Base-by-base conservation (phyloP, 371 early-diverging fungal genomes). In the Mucor plumbeus region DNA sequence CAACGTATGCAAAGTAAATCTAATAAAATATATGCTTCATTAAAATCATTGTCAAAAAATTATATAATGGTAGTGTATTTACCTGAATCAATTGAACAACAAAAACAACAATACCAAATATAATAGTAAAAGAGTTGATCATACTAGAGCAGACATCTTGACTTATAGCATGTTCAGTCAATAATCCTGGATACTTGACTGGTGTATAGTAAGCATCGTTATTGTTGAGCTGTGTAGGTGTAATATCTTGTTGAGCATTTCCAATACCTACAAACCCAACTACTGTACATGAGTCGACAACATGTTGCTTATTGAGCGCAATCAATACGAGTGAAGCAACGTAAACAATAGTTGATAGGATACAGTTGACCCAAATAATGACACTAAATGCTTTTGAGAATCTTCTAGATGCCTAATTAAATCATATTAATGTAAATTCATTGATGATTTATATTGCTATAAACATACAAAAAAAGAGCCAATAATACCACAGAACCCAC, bases 1-100 rank as follows among this genome's bases (percentile, higher is more conserved):
- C 83, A 13, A 83, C 81, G 43, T 73, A 75, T 5, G 81, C 83
- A 71, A 83, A 83, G 65, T 83, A 83, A 26, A 83, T 67, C 83
- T 79, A 65, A 7, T 31, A 19, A 13, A 17, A 44, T 63, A 41
- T 41, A 39, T 43, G 17, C 21, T 38, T 11, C 11, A 53, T 13
- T 17, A 5, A 1, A 10, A 17, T 47, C 47, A 47, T 19, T 47
- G 3, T 8, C 7, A 19, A n/a, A 47, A 10, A 9, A 10, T 56
- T 63, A 56, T 36, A 21, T n/a, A 19, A 19, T 10, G 17, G 14
- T 48, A 2, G n/a, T 41, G 11, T 35, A n/a, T 53, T 58, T 72
- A 72, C 73, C 70, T 73, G 73, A 19, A 73, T 19, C 11, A 73
- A 39, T 35, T 66, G 67, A 17, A 69, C 63, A 26, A 73, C 38